A percentile compares a stretch with the other conserved stretches of the same genome.
These are phyloP conservation scores for Larix sibirica DNA, from an alignment of 83 land plant species.

Conservation along the genomic window DNA sequence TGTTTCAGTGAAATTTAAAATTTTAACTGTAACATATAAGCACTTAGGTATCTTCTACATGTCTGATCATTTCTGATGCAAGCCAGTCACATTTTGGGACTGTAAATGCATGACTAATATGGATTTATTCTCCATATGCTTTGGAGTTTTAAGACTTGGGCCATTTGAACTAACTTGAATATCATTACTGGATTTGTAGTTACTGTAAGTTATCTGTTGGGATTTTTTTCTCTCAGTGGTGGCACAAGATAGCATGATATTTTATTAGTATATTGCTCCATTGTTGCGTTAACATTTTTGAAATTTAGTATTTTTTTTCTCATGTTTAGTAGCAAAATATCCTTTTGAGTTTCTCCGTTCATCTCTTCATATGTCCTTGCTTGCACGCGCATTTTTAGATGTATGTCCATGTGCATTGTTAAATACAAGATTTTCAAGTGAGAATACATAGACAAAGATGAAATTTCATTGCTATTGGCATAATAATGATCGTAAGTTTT, in stretches of 20 bases:
- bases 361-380: not conserved
- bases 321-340: not conserved
- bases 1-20: no score
- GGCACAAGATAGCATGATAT: no score
- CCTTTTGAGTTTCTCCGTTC: not conserved
- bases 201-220: no score
- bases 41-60: not conserved
- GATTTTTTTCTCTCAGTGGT: not conserved
- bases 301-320: not conserved
- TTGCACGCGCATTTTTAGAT: not conserved
- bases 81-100: not conserved
- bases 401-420: not conserved
- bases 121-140: not conserved
- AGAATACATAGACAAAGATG: not conserved
- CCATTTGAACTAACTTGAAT: not conserved
- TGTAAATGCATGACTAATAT: not conserved
- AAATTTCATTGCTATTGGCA: not conserved
- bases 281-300: not conserved
- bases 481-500: not conserved
- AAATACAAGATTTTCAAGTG: not conserved
- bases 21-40: not conserved
- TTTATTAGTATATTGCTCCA: not conserved
- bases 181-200: no score
- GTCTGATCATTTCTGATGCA: not conserved
- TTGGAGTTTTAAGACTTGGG: not conserved